Base-by-base conservation (phyloP, 371 early-diverging fungal species). In the Apophysomyces trapeziformis region DNA sequence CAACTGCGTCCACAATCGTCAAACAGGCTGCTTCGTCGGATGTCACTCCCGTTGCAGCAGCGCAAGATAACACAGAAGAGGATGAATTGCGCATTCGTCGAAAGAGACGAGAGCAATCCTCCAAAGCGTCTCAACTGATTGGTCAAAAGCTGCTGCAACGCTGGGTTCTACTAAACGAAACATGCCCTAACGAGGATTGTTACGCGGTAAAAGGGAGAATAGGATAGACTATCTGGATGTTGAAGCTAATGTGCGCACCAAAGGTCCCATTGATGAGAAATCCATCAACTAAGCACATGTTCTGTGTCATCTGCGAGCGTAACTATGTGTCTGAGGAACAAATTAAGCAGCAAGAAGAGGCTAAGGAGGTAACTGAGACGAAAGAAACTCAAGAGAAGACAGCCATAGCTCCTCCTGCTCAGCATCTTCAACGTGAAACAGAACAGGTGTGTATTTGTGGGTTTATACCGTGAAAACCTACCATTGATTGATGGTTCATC, bases 111-210 rank as follows among this genome's bases (percentile, higher is more conserved):
- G 86, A 87, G 66, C 90, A 89, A 67, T 87, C 85, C 11, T 80
- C 87, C 16, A 76, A 72, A 39, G 91, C 89, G 6, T 88, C 88
- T 38, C 77, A 85, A 54, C 64, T 88, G 32, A 85, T 91, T 67
- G 90, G 90, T 21, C 87, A 90, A 77, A 82, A 85, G 58, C 76
- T 91, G 78, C 70, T 91, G 38, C 85, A 86, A 14, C 87, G 88
- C 38, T 91, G 91, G 91, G 76, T 90, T n/a, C 65, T 91, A 58
- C 64, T 91, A n/a, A 87, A 89, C 37, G 89, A 89, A 5, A 80
- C 78, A 16, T 91, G 91, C 63, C 87, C 86, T 1, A 87, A 78
- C 36, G 69, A 68, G 2, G 58, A 72, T 1, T 89, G 91, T 66
- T 85, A 82, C 64, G 89, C 85, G 7, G 91, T 88, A 80, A 73